A percentile compares a stretch with the other conserved stretches of the same genome.
These are phyloP conservation scores for Naumovozyma dairenensis DNA, from an alignment of 805 yeast genomes.

Conservation along the genomic window DNA sequence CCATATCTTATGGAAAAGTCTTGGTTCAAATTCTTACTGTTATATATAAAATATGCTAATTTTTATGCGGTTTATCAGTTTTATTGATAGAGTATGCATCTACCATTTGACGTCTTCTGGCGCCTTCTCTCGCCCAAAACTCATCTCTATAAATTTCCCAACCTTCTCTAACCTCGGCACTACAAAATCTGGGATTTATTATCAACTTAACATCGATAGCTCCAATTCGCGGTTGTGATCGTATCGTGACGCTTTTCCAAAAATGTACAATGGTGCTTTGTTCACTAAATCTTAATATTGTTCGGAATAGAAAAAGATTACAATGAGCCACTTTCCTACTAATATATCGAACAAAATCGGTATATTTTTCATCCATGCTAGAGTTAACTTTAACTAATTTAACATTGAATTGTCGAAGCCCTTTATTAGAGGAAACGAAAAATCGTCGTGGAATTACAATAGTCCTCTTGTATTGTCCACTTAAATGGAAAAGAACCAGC, in stretches of 20 bases:
- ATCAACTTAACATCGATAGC: slow-evolving; percentile 72
- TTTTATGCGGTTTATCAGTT: background rate
- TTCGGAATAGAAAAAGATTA: slow-evolving; percentile 12
- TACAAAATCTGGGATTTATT: slow-evolving; percentile 71
- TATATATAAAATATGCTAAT: too few species aligned
- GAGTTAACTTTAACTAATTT: slow-evolving; percentile 56
- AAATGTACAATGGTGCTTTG: slow-evolving; percentile 12
- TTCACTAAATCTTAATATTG: slow-evolving; percentile 7
- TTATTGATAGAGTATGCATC: background rate
- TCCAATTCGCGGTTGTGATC: slow-evolving; percentile 57
- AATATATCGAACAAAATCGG: slow-evolving; percentile 28
- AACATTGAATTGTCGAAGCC: slow-evolving; percentile 73
- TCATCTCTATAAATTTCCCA: slow-evolving; percentile 93
- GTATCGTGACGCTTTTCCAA: slow-evolving; percentile 23
- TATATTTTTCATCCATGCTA: slow-evolving; percentile 29
- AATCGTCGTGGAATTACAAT: slow-evolving; percentile 75
- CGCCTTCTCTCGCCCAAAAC: slow-evolving; percentile 83
- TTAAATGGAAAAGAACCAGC: slow-evolving; percentile 63
- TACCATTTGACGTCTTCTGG: slow-evolving; percentile 39
- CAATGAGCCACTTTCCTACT: slow-evolving; percentile 19
- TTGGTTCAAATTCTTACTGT: too few species aligned
- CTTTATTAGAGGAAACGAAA: slow-evolving; percentile 76
- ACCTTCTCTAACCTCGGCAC: slow-evolving; percentile 75
- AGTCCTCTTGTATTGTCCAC: slow-evolving; percentile 85
- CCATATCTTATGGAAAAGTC: too few species aligned